These are phyloP conservation scores for Thymus mandschuricus DNA, from an alignment of 257 asterid species.

Conservation along the genomic window DNA sequence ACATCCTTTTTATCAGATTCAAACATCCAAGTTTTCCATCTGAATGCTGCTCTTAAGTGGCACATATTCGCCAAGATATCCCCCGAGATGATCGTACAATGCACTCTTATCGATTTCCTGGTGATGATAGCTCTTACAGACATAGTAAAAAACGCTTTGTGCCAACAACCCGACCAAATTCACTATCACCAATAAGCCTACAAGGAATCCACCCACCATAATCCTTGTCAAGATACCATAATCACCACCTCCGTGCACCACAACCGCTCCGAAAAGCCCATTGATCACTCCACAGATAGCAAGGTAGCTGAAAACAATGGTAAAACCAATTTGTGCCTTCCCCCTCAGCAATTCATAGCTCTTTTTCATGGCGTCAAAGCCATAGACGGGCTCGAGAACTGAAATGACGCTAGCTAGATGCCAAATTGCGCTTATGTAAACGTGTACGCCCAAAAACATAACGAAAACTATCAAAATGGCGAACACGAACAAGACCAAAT, in stretches of 20 bases:
- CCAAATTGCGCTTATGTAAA: conserved; percentile 87
- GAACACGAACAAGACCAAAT: conserved; percentile 55
- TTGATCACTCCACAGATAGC: conserved; percentile 72
- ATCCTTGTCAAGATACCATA: conserved; percentile 64
- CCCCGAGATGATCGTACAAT: conserved; percentile 90
- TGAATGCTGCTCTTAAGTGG: conserved; percentile 95
- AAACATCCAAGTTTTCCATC: conserved; percentile 86
- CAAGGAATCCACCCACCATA: conserved; percentile 83
- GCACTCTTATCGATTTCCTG: conserved; percentile 88
- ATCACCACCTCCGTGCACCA: conserved; percentile 77
- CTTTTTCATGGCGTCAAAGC: conserved; percentile 44
- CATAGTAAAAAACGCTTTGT: conserved; percentile 95
- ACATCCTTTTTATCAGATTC: conserved; percentile 24
- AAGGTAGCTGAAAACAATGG: conserved; percentile 69
- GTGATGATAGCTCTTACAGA: conserved; percentile 92
- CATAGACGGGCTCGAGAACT: conserved; percentile 57
- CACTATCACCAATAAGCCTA: conserved; percentile 83
- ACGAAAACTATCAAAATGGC: conserved; percentile 49
- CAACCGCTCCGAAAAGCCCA: conserved; percentile 62
- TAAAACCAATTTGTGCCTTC: conserved; percentile 54
- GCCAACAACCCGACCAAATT: conserved; percentile 82
- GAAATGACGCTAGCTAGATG: conserved; percentile 93
- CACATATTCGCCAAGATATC: conserved; percentile 96
- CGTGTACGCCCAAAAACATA: conserved; percentile 77
- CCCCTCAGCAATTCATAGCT: conserved; percentile 43